Base-by-base conservation (phyloP, 768 basidiomycete genomes). In the Termitomyces sp. region DNA sequence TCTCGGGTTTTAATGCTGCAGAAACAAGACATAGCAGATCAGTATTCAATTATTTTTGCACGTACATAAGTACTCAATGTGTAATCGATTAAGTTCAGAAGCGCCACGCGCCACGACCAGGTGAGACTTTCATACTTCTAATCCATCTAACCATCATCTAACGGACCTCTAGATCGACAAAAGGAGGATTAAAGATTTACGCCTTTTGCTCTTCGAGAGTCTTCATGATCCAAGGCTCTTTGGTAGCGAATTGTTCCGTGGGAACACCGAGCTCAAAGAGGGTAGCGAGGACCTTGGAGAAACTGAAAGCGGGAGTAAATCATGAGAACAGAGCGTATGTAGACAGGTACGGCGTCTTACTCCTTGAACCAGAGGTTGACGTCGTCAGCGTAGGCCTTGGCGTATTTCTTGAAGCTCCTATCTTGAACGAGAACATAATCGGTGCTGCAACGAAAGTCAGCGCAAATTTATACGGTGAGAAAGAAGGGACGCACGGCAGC, bases 221-320 rank as follows among this genome's bases (percentile, higher is more conserved):
- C 70, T 84, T 82, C 81, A 97, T 69, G 62, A 73, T 70, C 93
- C 92, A 96, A 14, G 86, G 84, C 65, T 94, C 90, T 24, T 83
- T 67, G 32, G 82, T 61, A 50, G 77, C 83, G 66, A 87, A 92
- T 72, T 98, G 96, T 58, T 82, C 69, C 14, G 77, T 72, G 45
- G 96, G 96, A 9, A 98, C 93, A 63, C 96, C 96, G 54, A 98
- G 88, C 76, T 98, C 96, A 63, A 98, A 85, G 48, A 98, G 83
- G 61, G 82, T 86, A 44, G 83, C 66, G 57, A 94, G 83, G 26
- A 81, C 91, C 43, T 77, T 79, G 50, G 94, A 82, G 80, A 98
- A 98, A 75, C 94, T 95, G 67, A 6, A 51, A 38, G 35, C 12
- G 50, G 26, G 32, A 55, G 20, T 20, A 38, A 47, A 14, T 50